Evolutionary conservation across 169 alveolate species (phyloP).

Genomic region (Plasmodium chabaudi): DNA sequence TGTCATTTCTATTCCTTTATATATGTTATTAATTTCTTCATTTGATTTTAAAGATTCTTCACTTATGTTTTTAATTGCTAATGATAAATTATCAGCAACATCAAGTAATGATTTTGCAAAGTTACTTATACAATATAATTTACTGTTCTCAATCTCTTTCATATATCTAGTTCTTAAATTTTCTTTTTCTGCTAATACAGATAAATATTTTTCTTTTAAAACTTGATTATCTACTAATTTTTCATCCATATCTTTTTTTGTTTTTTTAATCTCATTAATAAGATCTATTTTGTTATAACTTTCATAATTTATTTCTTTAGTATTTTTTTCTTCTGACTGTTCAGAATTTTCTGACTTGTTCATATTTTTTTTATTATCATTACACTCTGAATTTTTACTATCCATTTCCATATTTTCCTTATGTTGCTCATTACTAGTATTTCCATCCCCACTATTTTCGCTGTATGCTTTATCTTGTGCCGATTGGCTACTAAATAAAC

Average conservation of each 20-base stretch:
- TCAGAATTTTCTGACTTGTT: conserved; percentile 18
- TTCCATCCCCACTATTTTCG: not conserved
- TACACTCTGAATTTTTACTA: not conserved
- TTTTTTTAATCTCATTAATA: conserved; percentile 55
- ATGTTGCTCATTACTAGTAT: too few relatives aligned
- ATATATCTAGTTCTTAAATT: conserved; percentile 85
- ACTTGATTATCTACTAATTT: conserved; percentile 77
- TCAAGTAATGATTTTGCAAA: conserved; percentile 92
- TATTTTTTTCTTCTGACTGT: not conserved
- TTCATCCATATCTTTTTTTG: conserved; percentile 77
- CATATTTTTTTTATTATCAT: not conserved
- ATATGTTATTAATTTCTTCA: conserved; percentile 77
- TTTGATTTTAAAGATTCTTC: conserved; percentile 73
- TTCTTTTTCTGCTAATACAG: conserved; percentile 88
- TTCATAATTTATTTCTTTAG: conserved; percentile 44
- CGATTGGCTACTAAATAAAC: conserved; percentile 12
- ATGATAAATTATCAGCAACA: conserved; percentile 90
- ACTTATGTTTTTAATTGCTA: conserved; percentile 83
- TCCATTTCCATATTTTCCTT: too few relatives aligned
- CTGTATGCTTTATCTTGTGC: conserved; percentile 2
- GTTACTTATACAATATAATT: conserved; percentile 88
- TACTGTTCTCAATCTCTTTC: conserved; percentile 85
- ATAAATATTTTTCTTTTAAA: conserved; percentile 84
- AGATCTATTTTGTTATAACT: conserved; percentile 38
- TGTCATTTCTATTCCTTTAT: conserved; percentile 92